A percentile compares a stretch with the other conserved stretches of the same genome.
Conservation (phyloP, 2,329 filamentous ascomycete species). For the Monosporascus sp. region DNA sequence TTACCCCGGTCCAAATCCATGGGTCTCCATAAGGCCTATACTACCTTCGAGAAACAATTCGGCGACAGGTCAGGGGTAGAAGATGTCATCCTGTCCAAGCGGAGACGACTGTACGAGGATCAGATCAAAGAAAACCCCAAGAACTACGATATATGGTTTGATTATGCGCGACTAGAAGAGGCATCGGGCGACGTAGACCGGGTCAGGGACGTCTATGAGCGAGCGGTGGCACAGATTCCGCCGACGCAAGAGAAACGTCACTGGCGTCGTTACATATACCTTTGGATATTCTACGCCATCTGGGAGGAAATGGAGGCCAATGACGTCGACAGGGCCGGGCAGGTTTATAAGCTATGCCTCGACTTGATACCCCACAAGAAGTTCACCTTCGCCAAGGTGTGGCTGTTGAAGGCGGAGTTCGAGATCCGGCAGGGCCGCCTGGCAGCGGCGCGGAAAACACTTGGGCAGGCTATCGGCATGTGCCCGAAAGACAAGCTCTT, state of each 20-base stretch:
- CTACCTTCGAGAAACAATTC: slow-evolving; percentile 96
- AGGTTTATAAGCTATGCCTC: slow-evolving; percentile 87
- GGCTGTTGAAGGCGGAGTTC: slow-evolving; percentile 90
- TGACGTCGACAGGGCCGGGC: slow-evolving; percentile 71
- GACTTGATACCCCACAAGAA: slow-evolving; percentile 89
- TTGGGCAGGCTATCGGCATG: slow-evolving; percentile 87
- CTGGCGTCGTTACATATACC: slow-evolving; percentile 94
- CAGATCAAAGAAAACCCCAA: slow-evolving; percentile 89
- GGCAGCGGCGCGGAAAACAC: slow-evolving; percentile 73
- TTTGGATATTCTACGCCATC: slow-evolving; percentile 96
- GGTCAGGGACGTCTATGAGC: slow-evolving; percentile 88
- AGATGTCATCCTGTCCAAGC: slow-evolving; percentile 91
- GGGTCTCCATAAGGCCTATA: slow-evolving; percentile 86
- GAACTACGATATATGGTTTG: slow-evolving; percentile 97
- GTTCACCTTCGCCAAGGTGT: slow-evolving; percentile 96
- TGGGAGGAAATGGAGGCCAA: slow-evolving; percentile 88
- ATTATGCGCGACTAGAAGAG: slow-evolving; percentile 89
- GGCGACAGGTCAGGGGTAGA: slow-evolving; percentile 91
- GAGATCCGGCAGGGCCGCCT: slow-evolving; percentile 85
- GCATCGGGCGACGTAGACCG: slow-evolving; percentile 74
- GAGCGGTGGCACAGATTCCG: slow-evolving; percentile 90
- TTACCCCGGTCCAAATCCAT: slow-evolving; percentile 83
- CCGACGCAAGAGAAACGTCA: slow-evolving; percentile 95
- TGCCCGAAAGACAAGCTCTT: slow-evolving; percentile 96
- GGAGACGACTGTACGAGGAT: slow-evolving; percentile 89